phyloP scores from a whole-genome alignment of 768 basidiomycete genomes.

The Suillus americanus region DNA sequence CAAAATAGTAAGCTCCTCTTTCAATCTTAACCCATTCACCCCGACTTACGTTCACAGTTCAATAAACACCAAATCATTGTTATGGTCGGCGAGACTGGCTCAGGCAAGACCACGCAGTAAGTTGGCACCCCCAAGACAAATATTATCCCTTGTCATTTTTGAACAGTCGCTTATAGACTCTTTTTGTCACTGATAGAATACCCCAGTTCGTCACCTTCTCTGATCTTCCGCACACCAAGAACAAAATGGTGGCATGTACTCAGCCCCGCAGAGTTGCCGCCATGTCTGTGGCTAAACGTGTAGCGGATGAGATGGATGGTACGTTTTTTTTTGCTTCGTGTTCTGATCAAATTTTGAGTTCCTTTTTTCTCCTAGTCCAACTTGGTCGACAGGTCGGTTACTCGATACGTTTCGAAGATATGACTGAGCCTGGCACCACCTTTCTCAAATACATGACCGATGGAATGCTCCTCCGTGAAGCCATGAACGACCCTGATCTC shows the following conservation, averaged over 20 bases:
- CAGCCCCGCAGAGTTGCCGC: conserved; percentile 96
- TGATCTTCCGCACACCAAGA: conserved; percentile 86
- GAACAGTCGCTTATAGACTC: conserved; percentile 28
- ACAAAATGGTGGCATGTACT: conserved; percentile 93
- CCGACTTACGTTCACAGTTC: conserved; percentile 17
- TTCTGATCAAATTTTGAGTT: background rate
- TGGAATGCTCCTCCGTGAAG: conserved; percentile 99
- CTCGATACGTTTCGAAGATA: conserved; percentile 96
- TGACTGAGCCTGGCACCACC: conserved; percentile 78
- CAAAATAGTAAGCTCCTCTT: conserved; percentile 64
- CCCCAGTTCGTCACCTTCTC: conserved; percentile 96
- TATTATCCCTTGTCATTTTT: conserved; percentile 20
- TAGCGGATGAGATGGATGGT: conserved; percentile 99
- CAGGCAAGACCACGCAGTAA: conserved; percentile 95
- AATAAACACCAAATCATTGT: conserved; percentile 73
- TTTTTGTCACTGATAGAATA: conserved; percentile 55
- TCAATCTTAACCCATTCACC: background rate
- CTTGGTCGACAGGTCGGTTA: conserved; percentile 97
- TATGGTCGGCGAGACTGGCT: conserved; percentile 93
- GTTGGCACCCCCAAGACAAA: conserved; percentile 32
- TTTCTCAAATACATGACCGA: conserved; percentile 99
- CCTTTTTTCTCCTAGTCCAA: conserved; percentile 52
- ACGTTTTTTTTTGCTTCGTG: conserved; percentile 25
- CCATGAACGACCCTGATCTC: conserved; percentile 93
- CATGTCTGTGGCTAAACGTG: conserved; percentile 98